Evolutionary conservation across 805 yeast species (phyloP), one percentile per base, ranked within the genome.

Genomic region (Lachancea kluyveri): DNA sequence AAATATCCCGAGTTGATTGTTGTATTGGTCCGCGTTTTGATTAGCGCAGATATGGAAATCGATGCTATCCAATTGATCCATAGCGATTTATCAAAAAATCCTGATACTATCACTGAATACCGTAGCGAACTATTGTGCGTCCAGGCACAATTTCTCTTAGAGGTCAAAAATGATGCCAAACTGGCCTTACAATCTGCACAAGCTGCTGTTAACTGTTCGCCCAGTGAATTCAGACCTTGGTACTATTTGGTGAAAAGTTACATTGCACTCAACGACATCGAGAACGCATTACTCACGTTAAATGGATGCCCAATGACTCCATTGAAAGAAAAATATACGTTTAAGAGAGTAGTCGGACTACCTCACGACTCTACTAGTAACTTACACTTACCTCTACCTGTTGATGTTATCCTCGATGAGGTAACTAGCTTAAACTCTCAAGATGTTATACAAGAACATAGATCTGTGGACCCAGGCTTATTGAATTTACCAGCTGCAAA

Each of bases 261-360:
- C 53, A 72, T 81, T 23, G 68, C 69, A 26, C 51, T 73, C 31
- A 76, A 75, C 17, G 79, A 80, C 54, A 73, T 74, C 51, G 88
- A 81, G 50, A 72, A 79, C 43, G 83, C 92, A 1, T 62, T 83
- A 32, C 58, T 81, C 35, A 73, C 87, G 1, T 64, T 83, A 42
- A 83, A 83, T 47, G 77, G 90, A 10, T 80, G 88, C 48, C 94
- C 94, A 15, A 80, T 83, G 86, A 77, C 77, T 33, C 72, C 81
- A 8, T 74, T 77, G 47, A 78, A 75, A 49, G 92, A 82, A 45
- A 72, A 72, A 40, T 81, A 65, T 51, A 64, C 68, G 14, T 65
- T 80, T 45, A 74, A 70, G 50, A 64, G 92, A 46, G 68, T 78
- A 4, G 72, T 72, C 8, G 70, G 74, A 17, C 69, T 50, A 28